A percentile compares a stretch with the other conserved stretches of the same genome.
These are phyloP conservation scores for Cyclospora cayetanensis DNA, from an alignment of 169 alveolate genomes.

Conservation along the genomic window DNA sequence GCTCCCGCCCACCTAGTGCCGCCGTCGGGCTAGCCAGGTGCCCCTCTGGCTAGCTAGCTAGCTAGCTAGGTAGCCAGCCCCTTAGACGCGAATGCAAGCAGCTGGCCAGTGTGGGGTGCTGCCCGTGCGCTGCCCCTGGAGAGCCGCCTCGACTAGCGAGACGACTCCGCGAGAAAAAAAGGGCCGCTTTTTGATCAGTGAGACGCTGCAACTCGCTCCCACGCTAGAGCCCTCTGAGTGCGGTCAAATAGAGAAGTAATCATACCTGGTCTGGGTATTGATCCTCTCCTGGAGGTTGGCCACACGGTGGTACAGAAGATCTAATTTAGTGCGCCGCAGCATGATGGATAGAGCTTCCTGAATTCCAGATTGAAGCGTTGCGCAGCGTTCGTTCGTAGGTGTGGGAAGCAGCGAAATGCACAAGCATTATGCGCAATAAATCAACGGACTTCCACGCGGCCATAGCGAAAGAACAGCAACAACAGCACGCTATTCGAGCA, in stretches of 20 bases:
- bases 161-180: neutral
- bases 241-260: slow-evolving; percentile 46
- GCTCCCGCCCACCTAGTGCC: too few relatives aligned
- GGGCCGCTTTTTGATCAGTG: too few relatives aligned
- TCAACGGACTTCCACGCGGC: too few relatives aligned
- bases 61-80: neutral
- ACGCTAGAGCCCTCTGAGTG: too few relatives aligned
- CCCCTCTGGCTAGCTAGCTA: neutral
- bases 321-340: slow-evolving; percentile 49
- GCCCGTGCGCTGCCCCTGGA: neutral
- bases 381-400: too few relatives aligned
- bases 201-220: too few relatives aligned
- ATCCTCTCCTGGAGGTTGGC: slow-evolving; percentile 64
- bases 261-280: slow-evolving; percentile 56
- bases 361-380: too few relatives aligned
- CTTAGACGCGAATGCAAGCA: neutral
- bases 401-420: neutral
- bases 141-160: neutral
- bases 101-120: too few relatives aligned
- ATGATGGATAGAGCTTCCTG: slow-evolving; percentile 2
- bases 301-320: slow-evolving; percentile 34
- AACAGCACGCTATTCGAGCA: neutral
- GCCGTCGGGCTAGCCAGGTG: neutral
- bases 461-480: neutral
- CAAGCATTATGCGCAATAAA: neutral